Evolutionary conservation across 2,329 filamentous ascomycete species (phyloP), one percentile per base, ranked within the genome.

Genomic region (Penicillium verrucosum): DNA sequence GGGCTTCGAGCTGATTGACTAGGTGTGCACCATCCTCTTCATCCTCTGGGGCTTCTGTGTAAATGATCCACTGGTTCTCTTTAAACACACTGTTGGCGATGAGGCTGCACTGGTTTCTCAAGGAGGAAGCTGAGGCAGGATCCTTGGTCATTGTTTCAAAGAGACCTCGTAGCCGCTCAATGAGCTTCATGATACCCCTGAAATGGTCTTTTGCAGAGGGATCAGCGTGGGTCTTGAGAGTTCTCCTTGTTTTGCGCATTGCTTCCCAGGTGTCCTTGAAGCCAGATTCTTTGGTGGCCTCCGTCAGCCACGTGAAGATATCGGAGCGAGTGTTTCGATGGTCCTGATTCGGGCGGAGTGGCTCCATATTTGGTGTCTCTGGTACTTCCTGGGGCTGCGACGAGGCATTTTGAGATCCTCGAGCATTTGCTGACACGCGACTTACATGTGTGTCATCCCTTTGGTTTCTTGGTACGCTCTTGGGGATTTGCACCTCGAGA

Each of bases 1-100:
- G 47, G 6, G 58, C 62, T 47, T 65, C 60, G 27, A 63, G 50
- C 16, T 65, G 54, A 52, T 62, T 52, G 5, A 63, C 32, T 16
- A 60, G 37, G 1, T 41, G 5, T n/a, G 27, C 48, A 18, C 48
- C 38, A 25, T 57, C 38, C 5, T 49, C n/a, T 11, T 44, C 34
- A 18, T 38, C 18, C 23, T 55, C 56, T 10, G 52, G 41, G 16
- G 60, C 56, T 49, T 58, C 55, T 5, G 52, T 50, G 38, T 54
- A 57, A 14, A 61, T 36, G 9, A 56, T 29, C 49, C 41, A 52
- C 41, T 56, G 48, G 9, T 14, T 30, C n/a, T 56, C 54, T 25
- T 56, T 52, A 25, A 52, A 52, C 3, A 56, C 10, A n/a, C 41
- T 46, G 34, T 42, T 56, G 21, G 54, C 54, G 2, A 56, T 52